Evolutionary conservation across 768 basidiomycete species (phyloP).

Genomic region (Galerina sulciceps): DNA sequence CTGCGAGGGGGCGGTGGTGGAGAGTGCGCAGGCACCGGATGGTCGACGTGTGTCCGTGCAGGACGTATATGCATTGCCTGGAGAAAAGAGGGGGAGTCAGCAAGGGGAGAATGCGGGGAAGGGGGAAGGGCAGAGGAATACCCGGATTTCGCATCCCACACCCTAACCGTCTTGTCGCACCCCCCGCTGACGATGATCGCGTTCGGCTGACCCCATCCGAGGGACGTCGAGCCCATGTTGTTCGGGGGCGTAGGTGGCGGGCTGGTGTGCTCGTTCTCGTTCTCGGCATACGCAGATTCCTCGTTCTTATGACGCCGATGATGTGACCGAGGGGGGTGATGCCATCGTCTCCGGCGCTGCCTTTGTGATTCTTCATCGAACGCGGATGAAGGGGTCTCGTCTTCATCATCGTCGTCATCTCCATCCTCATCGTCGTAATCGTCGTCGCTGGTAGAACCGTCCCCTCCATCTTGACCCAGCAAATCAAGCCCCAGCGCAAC

Average conservation of each 20-base stretch:
- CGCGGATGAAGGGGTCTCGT: no score
- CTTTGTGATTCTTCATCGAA: no score
- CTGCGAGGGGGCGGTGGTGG: constrained; percentile 84
- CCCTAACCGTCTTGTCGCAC: constrained; percentile 88
- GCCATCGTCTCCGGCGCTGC: no score
- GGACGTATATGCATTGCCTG: constrained; percentile 65
- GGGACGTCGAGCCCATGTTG: constrained; percentile 41
- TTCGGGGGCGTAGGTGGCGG: no score
- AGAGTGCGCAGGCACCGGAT: constrained; percentile 90
- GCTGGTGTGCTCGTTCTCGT: no score
- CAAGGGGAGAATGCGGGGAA: neutral
- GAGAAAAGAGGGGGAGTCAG: neutral
- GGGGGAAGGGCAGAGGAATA: constrained; percentile 36
- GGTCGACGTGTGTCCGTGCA: constrained; percentile 87
- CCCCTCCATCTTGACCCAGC: neutral
- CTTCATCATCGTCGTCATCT: no score
- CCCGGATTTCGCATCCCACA: constrained; percentile 92
- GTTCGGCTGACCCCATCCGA: constrained; percentile 89
- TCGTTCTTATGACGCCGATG: no score
- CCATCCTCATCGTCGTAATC: no score
- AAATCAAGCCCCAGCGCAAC: constrained; percentile 30
- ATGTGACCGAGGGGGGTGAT: no score
- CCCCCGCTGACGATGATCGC: constrained; percentile 89
- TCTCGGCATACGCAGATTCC: no score
- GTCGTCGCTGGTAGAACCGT: no score